Evolutionary conservation across 352 stramenopile genomes (phyloP).

Genomic region (Pythium scleroteichum): DNA sequence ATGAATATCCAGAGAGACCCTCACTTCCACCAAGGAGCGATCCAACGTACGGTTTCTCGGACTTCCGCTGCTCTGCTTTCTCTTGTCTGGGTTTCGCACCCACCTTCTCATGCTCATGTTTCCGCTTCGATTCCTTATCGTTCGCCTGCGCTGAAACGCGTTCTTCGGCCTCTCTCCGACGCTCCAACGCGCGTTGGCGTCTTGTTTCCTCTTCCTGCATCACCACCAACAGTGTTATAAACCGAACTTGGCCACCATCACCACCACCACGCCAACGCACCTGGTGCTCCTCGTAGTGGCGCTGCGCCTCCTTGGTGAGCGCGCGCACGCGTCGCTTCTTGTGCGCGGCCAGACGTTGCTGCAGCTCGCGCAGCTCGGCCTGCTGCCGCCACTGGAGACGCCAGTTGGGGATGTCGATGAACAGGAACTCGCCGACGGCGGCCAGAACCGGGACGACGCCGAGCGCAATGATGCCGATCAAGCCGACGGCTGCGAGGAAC

Average conservation of each 20-base stretch:
- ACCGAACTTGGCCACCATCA: no score
- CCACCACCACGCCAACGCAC: background rate
- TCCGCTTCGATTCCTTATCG: background rate
- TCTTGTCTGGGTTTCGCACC: background rate
- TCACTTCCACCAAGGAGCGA: no score
- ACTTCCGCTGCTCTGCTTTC: background rate
- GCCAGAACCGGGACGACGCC: conserved; percentile 15
- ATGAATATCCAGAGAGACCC: no score
- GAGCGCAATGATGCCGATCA: conserved; percentile 16
- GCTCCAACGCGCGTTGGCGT: background rate
- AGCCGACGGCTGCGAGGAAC: conserved; percentile 23
- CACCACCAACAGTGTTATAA: background rate
- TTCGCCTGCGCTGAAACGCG: background rate
- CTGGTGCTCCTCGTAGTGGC: conserved; percentile 17
- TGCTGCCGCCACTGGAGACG: conserved; percentile 16
- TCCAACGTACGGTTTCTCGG: conserved; percentile 4
- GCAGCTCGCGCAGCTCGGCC: conserved; percentile 10
- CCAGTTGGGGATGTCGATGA: conserved; percentile 18
- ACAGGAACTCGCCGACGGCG: conserved; percentile 6
- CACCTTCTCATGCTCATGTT: background rate
- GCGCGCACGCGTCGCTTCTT: conserved; percentile 11
- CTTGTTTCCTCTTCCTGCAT: conserved; percentile 1
- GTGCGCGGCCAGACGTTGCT: conserved; percentile 11
- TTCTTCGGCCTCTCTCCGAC: background rate
- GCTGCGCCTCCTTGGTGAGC: conserved; percentile 6